Percentiles rank a stretch among this genome's conserved stretches.
These are phyloP conservation scores for Lepiota subincarnata DNA, from an alignment of 768 basidiomycete species.

Conservation along the genomic window DNA sequence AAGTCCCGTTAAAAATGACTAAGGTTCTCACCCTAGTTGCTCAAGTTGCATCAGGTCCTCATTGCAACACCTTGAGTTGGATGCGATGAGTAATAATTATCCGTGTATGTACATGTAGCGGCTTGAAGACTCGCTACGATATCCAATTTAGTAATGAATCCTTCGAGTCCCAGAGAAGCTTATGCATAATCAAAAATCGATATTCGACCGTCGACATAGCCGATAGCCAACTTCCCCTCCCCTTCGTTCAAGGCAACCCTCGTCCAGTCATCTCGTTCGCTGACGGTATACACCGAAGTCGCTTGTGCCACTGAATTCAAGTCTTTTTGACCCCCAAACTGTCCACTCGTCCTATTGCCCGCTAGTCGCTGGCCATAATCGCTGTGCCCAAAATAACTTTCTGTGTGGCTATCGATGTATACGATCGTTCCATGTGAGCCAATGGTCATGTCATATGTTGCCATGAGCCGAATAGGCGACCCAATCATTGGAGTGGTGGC, in stretches of 20 bases:
- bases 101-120: conserved; percentile 12
- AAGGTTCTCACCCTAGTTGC: not conserved
- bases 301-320: not conserved
- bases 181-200: conserved; percentile 46
- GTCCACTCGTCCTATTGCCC: conserved; percentile 23
- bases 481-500: conserved; percentile 36
- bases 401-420: conserved; percentile 64
- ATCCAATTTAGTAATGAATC: not conserved
- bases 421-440: conserved; percentile 59
- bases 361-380: conserved; percentile 60
- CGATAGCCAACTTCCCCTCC: conserved; percentile 43
- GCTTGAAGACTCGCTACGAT: not conserved
- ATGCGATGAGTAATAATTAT: conserved; percentile 11
- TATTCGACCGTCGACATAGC: conserved; percentile 43
- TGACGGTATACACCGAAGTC: conserved; percentile 24
- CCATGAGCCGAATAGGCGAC: conserved; percentile 56
- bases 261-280: conserved; percentile 47
- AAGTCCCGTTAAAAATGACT: conserved; percentile 20
- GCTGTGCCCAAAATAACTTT: conserved; percentile 39
- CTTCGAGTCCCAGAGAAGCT: not conserved
- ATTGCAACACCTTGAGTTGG: conserved; percentile 39
- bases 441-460: conserved; percentile 48
- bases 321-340: conserved; percentile 19
- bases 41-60: conserved; percentile 38
- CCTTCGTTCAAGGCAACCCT: conserved; percentile 42